These are phyloP conservation scores for Asclepias syriaca DNA, from an alignment of 257 asterid species.

Conservation along the genomic window DNA sequence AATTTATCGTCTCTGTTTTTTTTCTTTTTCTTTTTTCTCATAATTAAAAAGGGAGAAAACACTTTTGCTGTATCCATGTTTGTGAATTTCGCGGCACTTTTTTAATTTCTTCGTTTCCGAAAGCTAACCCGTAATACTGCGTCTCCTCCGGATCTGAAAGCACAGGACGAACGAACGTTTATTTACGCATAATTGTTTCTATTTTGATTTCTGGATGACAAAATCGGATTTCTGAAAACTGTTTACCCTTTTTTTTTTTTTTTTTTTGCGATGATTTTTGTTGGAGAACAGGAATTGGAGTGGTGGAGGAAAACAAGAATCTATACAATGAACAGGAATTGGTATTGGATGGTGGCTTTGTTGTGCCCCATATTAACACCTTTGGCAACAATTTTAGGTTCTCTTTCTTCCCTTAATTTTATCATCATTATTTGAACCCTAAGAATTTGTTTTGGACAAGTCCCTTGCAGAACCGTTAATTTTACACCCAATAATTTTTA, in stretches of 20 bases:
- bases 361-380: slow-evolving; percentile 60
- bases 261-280: not conserved
- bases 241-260: too few species aligned
- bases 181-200: too few species aligned
- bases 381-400: slow-evolving; percentile 86
- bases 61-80: not conserved
- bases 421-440: not conserved
- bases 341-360: slow-evolving; percentile 51
- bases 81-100: not conserved
- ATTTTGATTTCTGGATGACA: not conserved
- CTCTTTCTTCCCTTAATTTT: slow-evolving; percentile 3
- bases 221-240: not conserved
- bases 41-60: too few species aligned
- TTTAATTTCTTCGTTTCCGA: not conserved
- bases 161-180: not conserved
- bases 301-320: slow-evolving; percentile 41
- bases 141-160: not conserved
- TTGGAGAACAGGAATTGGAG: slow-evolving; percentile 39
- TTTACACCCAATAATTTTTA: not conserved
- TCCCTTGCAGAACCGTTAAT: not conserved
- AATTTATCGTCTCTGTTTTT: slow-evolving; percentile 13
- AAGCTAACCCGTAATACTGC: not conserved
- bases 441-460: not conserved
- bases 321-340: slow-evolving; percentile 32
- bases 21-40: too few species aligned